Evolutionary conservation across 345 rosid species (phyloP).

Genomic region (Melastoma malabathricum): DNA sequence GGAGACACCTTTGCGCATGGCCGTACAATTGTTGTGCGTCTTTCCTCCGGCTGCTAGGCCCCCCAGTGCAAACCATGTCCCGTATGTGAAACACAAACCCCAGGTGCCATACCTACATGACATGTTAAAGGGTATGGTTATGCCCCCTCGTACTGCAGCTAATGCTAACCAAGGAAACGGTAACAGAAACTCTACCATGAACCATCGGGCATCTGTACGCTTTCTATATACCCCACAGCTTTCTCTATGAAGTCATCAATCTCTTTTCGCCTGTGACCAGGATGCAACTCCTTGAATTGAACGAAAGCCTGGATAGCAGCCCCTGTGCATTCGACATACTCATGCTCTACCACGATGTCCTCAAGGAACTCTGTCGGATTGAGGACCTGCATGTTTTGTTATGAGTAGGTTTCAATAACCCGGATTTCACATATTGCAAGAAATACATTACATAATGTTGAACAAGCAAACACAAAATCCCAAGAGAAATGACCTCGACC

Average conservation of each 20-base stretch:
- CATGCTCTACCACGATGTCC: conserved; percentile 29
- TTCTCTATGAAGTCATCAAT: conserved; percentile 30
- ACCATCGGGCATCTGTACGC: conserved; percentile 36
- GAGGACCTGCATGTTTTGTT: conserved; percentile 21
- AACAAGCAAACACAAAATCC: too few species aligned
- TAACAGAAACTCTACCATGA: conserved; percentile 26
- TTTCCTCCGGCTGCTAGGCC: conserved; percentile 38
- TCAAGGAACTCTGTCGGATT: conserved; percentile 49
- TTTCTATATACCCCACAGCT: conserved; percentile 20
- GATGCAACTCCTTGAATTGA: conserved; percentile 30
- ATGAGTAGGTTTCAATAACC: too few species aligned
- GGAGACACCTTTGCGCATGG: conserved; percentile 25
- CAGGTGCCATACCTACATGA: conserved; percentile 36
- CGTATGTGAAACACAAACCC: conserved; percentile 48
- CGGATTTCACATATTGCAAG: too few species aligned
- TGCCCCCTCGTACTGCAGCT: background rate
- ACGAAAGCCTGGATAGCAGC: conserved; percentile 25
- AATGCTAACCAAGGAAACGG: background rate
- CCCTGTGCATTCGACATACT: conserved; percentile 41
- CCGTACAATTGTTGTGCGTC: conserved; percentile 17
- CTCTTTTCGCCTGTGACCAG: conserved; percentile 32
- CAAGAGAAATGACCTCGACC: too few species aligned
- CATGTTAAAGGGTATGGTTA: background rate
- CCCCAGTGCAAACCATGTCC: conserved; percentile 32
- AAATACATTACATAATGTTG: too few species aligned